Evolutionary conservation across 164 flowering plant genomes (phyloP), one percentile per base, ranked within the genome.

Genomic region (Chimonanthus praecox): DNA sequence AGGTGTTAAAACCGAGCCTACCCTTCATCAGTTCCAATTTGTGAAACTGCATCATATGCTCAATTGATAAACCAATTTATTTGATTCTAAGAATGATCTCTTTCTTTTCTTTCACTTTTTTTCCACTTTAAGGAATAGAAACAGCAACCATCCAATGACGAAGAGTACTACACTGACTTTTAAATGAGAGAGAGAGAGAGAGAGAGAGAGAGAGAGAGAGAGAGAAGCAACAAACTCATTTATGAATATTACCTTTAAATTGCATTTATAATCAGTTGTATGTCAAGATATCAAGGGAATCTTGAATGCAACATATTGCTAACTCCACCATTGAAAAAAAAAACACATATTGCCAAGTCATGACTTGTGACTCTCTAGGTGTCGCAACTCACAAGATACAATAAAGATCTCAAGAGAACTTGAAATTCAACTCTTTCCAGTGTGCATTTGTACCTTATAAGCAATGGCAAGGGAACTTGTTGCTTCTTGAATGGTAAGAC

Each of bases 401-500:
- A 10, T 13, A 54, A 13, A 54, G 16, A n/a, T 11, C 4, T 54
- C 11, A 54, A 54, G 60, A 54, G 45, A 45, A 66, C 47, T 44
- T 4, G n/a, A 44, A 6, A 44, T 13, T 66, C 7, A 3, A 44
- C 47, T 66, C 11, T 66, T 44, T 45, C 11, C 44, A 10, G 45
- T 9, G 49, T 45, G 44, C 44, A 63, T 13, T 7, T 49, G 67
- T 78, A 93, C 99, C 94, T 92, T 92, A 73, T 95, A 95, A 7
- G 99, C 98, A 74, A 76, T 68, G 65, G 92, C 91, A 77, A 95
- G 92, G 63, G 89, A 84, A 82, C 70, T 87, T 60, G 92, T 87
- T 70, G 98, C 90, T 73, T 95, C 99, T 79, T 93, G 99, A 75
- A 95, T 82, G 70, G 83, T 77, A 21, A 83, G 76, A 70, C 96